Conservation (phyloP, 2,329 filamentous ascomycete genomes). For the Thielaviopsis punctulata region DNA sequence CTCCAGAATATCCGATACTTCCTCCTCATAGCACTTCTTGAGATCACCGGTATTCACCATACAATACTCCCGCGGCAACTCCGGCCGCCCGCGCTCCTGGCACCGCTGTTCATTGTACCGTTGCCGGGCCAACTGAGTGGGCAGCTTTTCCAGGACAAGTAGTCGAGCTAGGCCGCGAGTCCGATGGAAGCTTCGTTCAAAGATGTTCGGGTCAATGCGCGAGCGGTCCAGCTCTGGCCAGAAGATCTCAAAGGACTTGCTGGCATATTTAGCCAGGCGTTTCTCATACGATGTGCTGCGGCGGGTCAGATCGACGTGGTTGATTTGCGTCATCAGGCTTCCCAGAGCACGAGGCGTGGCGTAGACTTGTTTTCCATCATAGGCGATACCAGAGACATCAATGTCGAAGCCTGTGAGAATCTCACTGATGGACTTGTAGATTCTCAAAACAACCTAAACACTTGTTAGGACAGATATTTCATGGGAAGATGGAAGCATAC, state of each 20-base stretch:
- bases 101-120: slow-evolving; percentile 53
- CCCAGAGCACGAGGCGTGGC: slow-evolving; percentile 59
- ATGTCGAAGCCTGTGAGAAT: slow-evolving; percentile 82
- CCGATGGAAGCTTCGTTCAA: slow-evolving; percentile 60
- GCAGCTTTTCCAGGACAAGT: slow-evolving; percentile 63
- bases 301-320: slow-evolving; percentile 61
- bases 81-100: slow-evolving; percentile 52
- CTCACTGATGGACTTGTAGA: slow-evolving; percentile 71
- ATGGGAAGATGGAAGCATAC: neutral
- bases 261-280: slow-evolving; percentile 69
- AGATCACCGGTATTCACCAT: slow-evolving; percentile 37
- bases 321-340: slow-evolving; percentile 67
- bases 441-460: slow-evolving; percentile 56
- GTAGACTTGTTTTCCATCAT: slow-evolving; percentile 66
- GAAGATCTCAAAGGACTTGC: slow-evolving; percentile 68
- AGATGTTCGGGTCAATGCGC: slow-evolving; percentile 72
- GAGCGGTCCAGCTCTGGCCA: slow-evolving; percentile 60
- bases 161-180: slow-evolving; percentile 64
- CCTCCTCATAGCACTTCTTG: slow-evolving; percentile 61
- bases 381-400: slow-evolving; percentile 67
- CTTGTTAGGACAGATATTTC: slow-evolving; percentile 8
- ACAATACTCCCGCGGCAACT: slow-evolving; percentile 5
- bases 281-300: slow-evolving; percentile 80
- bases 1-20: slow-evolving; percentile 68
- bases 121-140: slow-evolving; percentile 50